Percentiles rank a stretch among this genome's conserved stretches.
phyloP scores from a whole-genome alignment of 768 basidiomycete genomes.

The Tricholoma sp. region DNA sequence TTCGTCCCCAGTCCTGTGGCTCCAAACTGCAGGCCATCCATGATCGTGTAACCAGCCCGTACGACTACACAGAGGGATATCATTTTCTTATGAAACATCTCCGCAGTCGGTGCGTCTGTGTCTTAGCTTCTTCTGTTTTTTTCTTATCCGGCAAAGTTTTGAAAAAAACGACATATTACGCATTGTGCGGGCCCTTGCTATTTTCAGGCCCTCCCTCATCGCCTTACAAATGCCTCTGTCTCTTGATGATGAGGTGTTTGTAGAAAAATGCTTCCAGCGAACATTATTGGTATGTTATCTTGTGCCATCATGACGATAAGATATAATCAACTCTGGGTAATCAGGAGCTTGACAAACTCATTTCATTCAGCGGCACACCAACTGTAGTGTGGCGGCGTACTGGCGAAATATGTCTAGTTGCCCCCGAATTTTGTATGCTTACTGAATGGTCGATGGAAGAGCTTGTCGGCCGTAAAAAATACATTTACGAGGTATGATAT shows the following conservation, averaged over 20 bases:
- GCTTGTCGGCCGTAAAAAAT: conserved; percentile 54
- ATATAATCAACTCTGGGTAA: conserved; percentile 7
- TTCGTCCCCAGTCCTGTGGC: conserved; percentile 18
- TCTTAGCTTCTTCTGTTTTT: conserved; percentile 17
- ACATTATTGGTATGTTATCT: conserved; percentile 67
- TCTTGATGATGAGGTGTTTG: conserved; percentile 93
- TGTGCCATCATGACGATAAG: conserved; percentile 8
- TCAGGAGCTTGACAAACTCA: conserved; percentile 94
- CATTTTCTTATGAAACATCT: conserved; percentile 96
- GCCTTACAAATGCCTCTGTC: conserved; percentile 97
- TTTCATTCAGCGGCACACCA: conserved; percentile 94
- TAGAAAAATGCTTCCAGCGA: conserved; percentile 93
- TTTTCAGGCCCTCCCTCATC: conserved; percentile 94
- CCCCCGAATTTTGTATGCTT: conserved; percentile 92
- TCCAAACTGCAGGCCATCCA: conserved; percentile 53
- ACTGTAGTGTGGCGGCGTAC: conserved; percentile 98
- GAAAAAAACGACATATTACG: conserved; percentile 95
- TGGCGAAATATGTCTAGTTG: conserved; percentile 95
- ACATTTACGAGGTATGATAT: conserved; percentile 55
- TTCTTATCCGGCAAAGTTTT: conserved; percentile 51
- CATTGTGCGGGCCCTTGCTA: conserved; percentile 89
- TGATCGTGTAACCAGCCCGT: conserved; percentile 68
- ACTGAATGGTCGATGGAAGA: conserved; percentile 90
- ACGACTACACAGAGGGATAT: conserved; percentile 95
- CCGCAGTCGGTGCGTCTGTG: conserved; percentile 63